Conservation (phyloP, 2,329 filamentous ascomycete genomes). For the Colletotrichum sidae region DNA sequence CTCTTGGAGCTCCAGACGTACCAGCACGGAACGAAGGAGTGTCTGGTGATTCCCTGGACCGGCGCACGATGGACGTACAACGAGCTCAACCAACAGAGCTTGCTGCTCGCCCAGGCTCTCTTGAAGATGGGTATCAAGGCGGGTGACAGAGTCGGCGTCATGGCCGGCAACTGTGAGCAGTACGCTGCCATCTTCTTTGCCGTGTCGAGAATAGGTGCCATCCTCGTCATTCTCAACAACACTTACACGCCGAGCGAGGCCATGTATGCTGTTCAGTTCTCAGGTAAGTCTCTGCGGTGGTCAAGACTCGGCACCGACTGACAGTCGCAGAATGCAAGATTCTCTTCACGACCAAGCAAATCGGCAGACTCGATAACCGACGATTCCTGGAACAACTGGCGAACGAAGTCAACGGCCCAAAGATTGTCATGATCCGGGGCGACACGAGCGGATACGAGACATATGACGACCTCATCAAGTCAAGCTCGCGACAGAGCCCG, state of each 20-base stretch:
- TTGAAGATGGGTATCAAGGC: constrained; percentile 74
- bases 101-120: constrained; percentile 72
- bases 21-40: constrained; percentile 74
- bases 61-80: constrained; percentile 79
- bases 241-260: constrained; percentile 82
- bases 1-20: constrained; percentile 78
- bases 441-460: constrained; percentile 65
- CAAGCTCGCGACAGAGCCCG: constrained; percentile 60
- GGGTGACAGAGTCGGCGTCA: constrained; percentile 79
- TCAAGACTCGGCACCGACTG: neutral
- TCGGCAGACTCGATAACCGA: constrained; percentile 74
- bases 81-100: constrained; percentile 71
- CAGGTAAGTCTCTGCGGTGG: constrained; percentile 57
- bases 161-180: constrained; percentile 84
- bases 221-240: constrained; percentile 84
- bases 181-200: constrained; percentile 83
- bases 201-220: constrained; percentile 73
- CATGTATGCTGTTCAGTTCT: constrained; percentile 77
- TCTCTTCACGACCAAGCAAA: constrained; percentile 77
- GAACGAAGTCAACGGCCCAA: constrained; percentile 56
- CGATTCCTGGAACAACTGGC: constrained; percentile 67
- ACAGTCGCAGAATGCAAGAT: constrained; percentile 71
- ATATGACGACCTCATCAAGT: constrained; percentile 68
- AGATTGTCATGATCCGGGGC: constrained; percentile 71
- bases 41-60: constrained; percentile 81